phyloP scores from a whole-genome alignment of 2,329 filamentous ascomycete species.

The Apiospora sp. region DNA sequence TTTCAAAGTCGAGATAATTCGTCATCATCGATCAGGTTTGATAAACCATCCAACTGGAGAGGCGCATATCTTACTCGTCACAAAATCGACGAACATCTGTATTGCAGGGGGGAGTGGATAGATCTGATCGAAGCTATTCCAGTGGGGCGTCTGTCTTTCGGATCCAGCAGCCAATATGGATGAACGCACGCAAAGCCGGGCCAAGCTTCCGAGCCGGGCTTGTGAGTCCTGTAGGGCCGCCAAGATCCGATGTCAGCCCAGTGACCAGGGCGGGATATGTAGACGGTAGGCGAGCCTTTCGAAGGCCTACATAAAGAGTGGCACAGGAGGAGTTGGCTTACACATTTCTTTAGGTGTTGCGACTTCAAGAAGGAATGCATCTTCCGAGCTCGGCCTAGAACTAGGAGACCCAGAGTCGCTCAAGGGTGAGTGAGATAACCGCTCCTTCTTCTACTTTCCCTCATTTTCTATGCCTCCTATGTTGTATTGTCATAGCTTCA shows the following conservation, averaged over 20 bases:
- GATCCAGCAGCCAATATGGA: neutral
- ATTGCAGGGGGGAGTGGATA: neutral
- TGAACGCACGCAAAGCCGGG: slow-evolving; percentile 22
- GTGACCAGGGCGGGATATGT: slow-evolving; percentile 57
- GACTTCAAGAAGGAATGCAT: slow-evolving; percentile 62
- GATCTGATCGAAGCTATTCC: neutral
- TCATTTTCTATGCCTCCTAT: neutral
- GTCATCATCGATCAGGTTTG: neutral
- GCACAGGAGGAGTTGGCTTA: neutral
- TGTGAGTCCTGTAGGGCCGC: slow-evolving; percentile 63
- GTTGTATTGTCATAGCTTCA: too few relatives aligned
- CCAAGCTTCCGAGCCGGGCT: slow-evolving; percentile 51
- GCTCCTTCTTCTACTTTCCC: slow-evolving; percentile 24
- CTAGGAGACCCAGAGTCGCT: slow-evolving; percentile 54
- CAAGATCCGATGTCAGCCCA: slow-evolving; percentile 61
- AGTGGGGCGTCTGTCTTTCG: neutral
- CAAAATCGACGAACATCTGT: neutral
- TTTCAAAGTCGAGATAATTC: neutral
- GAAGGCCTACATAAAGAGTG: neutral
- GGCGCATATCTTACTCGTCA: neutral
- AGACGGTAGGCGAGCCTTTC: slow-evolving; percentile 49
- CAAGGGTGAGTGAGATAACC: slow-evolving; percentile 48
- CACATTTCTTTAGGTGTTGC: slow-evolving; percentile 50
- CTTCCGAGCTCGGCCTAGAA: slow-evolving; percentile 58
- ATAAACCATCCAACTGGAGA: neutral